phyloP scores from a whole-genome alignment of 768 basidiomycete genomes.

The Lentinus brumalis region DNA sequence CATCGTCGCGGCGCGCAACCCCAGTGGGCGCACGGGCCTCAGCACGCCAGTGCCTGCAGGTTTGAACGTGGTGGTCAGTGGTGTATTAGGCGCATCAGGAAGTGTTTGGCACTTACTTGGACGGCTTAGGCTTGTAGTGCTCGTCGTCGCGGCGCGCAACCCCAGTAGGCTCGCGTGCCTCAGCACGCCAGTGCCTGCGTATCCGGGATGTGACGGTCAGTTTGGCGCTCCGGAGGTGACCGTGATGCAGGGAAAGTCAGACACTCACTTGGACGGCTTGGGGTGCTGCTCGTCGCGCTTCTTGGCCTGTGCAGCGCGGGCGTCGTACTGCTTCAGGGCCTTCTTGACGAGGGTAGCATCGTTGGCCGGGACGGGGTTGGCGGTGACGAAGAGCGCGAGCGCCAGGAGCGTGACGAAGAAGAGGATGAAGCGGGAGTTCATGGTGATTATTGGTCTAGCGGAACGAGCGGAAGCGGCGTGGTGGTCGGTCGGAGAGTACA shows the following conservation, averaged over 20 bases:
- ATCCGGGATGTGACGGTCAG: background rate
- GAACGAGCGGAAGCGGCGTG: background rate
- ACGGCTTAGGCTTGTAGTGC: background rate
- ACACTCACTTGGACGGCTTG: conserved; percentile 20
- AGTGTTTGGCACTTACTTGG: conserved; percentile 2
- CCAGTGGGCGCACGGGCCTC: conserved; percentile 8
- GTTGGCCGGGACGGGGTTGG: conserved; percentile 20
- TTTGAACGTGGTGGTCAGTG: background rate
- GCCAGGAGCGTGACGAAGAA: conserved; percentile 28
- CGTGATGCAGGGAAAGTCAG: too few relatives aligned
- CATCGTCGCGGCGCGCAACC: background rate
- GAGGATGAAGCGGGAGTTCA: conserved; percentile 26
- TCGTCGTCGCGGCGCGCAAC: background rate
- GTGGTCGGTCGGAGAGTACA: background rate
- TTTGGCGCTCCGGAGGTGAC: background rate
- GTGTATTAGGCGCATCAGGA: too few relatives aligned
- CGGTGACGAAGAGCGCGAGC: conserved; percentile 23
- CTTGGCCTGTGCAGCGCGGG: conserved; percentile 10
- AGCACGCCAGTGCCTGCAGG: conserved; percentile 7
- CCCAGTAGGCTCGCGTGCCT: conserved; percentile 7
- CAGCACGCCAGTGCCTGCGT: conserved; percentile 8
- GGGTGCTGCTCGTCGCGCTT: conserved; percentile 10
- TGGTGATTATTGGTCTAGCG: background rate
- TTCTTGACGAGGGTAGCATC: conserved; percentile 16
- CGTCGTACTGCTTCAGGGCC: conserved; percentile 20